Percentiles rank a stretch among this genome's conserved stretches.
Evolutionary conservation across 495 filamentous ascomycete genomes (phyloP).

Genomic region (Tuber calosporum): DNA sequence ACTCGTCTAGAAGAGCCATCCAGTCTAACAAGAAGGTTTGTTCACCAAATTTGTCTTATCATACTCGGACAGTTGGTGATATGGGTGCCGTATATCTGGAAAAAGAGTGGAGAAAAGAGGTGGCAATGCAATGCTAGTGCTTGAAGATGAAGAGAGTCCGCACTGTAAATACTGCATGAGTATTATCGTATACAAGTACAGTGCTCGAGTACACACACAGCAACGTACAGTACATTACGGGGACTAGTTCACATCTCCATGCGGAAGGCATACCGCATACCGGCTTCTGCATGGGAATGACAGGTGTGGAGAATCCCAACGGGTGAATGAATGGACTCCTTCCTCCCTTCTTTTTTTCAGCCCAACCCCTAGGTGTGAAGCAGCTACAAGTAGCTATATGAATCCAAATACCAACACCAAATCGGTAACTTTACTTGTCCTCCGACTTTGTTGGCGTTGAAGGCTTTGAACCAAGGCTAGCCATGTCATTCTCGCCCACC

Average conservation of each 20-base stretch:
- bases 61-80: background rate
- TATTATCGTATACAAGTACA: background rate
- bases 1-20: background rate
- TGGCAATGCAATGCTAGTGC: background rate
- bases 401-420: background rate
- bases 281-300: background rate
- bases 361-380: background rate
- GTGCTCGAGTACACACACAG: background rate
- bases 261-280: constrained; percentile 2
- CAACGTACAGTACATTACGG: background rate
- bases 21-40: background rate
- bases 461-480: background rate
- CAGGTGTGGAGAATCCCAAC: background rate
- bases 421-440: background rate
- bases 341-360: background rate
- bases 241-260: background rate
- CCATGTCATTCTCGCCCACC: background rate
- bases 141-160: background rate
- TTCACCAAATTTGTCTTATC: background rate
- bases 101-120: background rate
- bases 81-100: background rate
- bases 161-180: background rate
- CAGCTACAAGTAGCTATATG: background rate
- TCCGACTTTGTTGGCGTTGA: constrained; percentile 1
- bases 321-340: background rate